Conservation (phyloP, 2,329 filamentous ascomycete species). For the Thermoascus crustaceus region DNA sequence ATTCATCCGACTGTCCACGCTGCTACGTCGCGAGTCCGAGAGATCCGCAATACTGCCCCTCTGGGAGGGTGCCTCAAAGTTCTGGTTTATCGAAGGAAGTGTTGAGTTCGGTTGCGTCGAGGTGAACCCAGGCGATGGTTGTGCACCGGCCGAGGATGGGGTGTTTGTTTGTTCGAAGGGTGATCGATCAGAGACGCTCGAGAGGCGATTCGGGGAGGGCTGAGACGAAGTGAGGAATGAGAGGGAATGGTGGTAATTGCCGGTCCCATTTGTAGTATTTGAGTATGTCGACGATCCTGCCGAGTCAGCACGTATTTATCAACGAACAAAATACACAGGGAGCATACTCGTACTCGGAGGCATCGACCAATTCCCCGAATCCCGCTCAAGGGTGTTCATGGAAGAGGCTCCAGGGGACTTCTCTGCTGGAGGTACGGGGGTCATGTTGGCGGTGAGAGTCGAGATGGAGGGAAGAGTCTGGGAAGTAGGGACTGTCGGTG, state of each 20-base stretch:
- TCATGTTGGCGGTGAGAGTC: constrained; percentile 39
- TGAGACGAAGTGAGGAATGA: constrained; percentile 38
- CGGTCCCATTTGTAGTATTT: constrained; percentile 37
- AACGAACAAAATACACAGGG: constrained; percentile 8
- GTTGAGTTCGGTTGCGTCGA: constrained; percentile 33
- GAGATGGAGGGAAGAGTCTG: constrained; percentile 42
- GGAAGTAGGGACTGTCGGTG: constrained; percentile 24
- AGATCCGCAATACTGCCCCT: constrained; percentile 34
- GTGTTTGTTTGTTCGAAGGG: constrained; percentile 35
- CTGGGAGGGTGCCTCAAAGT: constrained; percentile 44
- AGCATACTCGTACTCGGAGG: constrained; percentile 49
- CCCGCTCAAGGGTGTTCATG: constrained; percentile 42
- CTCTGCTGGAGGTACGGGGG: constrained; percentile 26
- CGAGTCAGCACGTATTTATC: constrained; percentile 16
- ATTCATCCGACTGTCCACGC: constrained; percentile 43
- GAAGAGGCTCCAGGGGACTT: constrained; percentile 36
- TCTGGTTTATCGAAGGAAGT: constrained; percentile 53
- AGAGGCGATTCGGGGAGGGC: constrained; percentile 37
- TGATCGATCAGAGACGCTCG: constrained; percentile 32
- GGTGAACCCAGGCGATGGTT: constrained; percentile 32
- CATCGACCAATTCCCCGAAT: constrained; percentile 54
- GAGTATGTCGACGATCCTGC: constrained; percentile 43
- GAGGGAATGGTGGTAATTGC: constrained; percentile 36
- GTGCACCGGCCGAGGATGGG: constrained; percentile 29
- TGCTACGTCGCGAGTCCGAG: constrained; percentile 41